Percentiles rank a stretch among this genome's conserved stretches.
These are phyloP conservation scores for Leccinum uliginosum DNA, from an alignment of 768 basidiomycete genomes.

Conservation along the genomic window DNA sequence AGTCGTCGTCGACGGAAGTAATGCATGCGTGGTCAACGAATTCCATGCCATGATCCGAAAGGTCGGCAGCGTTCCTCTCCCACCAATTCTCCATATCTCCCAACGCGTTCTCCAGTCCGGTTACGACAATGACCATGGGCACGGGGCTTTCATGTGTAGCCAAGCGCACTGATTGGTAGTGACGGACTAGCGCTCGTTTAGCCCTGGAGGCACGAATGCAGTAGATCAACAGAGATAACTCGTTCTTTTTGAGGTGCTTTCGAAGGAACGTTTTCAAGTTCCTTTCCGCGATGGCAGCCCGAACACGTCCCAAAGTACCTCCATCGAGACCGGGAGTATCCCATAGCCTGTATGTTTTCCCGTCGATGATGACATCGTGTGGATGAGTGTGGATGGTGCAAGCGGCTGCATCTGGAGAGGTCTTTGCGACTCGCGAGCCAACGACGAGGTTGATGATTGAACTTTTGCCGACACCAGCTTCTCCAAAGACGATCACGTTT, in stretches of 20 bases:
- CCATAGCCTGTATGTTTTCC: conserved; percentile 23
- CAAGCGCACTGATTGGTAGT: conserved; percentile 34
- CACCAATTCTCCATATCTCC: conserved; percentile 35
- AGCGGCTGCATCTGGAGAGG: conserved; percentile 31
- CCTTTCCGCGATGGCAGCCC: conserved; percentile 21
- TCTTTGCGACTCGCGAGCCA: conserved; percentile 26
- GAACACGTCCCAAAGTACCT: conserved; percentile 22
- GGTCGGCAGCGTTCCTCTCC: conserved; percentile 21
- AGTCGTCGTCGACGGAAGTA: conserved; percentile 27
- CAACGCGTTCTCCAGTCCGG: conserved; percentile 34
- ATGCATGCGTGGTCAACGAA: conserved; percentile 32
- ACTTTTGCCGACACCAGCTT: conserved; percentile 41
- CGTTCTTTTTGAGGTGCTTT: conserved; percentile 29
- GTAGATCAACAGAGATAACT: conserved; percentile 39
- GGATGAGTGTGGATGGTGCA: conserved; percentile 31
- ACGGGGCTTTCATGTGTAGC: conserved; percentile 24
- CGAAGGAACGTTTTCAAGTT: conserved; percentile 31
- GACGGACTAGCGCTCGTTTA: conserved; percentile 34
- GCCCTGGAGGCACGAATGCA: conserved; percentile 38
- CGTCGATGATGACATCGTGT: conserved; percentile 24
- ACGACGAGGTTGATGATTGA: conserved; percentile 39
- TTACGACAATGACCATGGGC: conserved; percentile 38
- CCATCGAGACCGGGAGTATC: conserved; percentile 37
- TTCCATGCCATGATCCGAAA: conserved; percentile 20
- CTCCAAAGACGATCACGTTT: conserved; percentile 44